These are phyloP conservation scores for Ruellia speciosa DNA, from an alignment of 305 asterid genomes.

Conservation along the genomic window DNA sequence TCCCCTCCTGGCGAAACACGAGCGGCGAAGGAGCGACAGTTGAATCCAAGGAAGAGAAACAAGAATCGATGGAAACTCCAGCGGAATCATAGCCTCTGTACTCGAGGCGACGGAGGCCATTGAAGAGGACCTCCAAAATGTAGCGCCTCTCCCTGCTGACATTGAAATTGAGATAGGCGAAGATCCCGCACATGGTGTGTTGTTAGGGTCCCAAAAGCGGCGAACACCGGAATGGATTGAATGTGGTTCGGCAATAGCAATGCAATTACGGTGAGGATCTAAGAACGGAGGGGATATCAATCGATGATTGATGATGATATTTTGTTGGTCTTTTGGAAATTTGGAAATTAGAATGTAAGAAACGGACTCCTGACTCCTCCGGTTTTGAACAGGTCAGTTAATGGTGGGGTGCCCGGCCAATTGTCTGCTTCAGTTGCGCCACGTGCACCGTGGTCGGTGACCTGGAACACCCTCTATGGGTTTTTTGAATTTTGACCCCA, in stretches of 20 bases:
- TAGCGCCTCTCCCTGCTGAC: slow-evolving; percentile 70
- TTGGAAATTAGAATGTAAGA: no score
- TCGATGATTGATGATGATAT: neutral
- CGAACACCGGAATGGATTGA: neutral
- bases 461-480: no score
- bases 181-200: slow-evolving; percentile 76
- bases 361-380: no score
- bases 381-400: no score
- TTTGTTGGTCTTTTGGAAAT: no score
- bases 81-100: slow-evolving; percentile 96
- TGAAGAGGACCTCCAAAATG: slow-evolving; percentile 69
- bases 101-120: slow-evolving; percentile 93
- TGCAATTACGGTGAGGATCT: no score
- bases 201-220: neutral
- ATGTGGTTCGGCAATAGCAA: no score
- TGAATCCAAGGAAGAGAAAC: slow-evolving; percentile 17
- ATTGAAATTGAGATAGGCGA: slow-evolving; percentile 77
- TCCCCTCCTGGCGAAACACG: slow-evolving; percentile 85
- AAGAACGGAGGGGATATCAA: no score
- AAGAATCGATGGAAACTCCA: slow-evolving; percentile 72
- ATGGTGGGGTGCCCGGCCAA: no score
- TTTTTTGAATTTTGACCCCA: no score
- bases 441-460: no score
- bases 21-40: slow-evolving; percentile 37
- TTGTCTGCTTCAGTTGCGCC: no score